A percentile compares a stretch with the other conserved stretches of the same genome.
phyloP scores from a whole-genome alignment of 1,284 basidiomycete species.

The Pulveroboletus sp. region DNA sequence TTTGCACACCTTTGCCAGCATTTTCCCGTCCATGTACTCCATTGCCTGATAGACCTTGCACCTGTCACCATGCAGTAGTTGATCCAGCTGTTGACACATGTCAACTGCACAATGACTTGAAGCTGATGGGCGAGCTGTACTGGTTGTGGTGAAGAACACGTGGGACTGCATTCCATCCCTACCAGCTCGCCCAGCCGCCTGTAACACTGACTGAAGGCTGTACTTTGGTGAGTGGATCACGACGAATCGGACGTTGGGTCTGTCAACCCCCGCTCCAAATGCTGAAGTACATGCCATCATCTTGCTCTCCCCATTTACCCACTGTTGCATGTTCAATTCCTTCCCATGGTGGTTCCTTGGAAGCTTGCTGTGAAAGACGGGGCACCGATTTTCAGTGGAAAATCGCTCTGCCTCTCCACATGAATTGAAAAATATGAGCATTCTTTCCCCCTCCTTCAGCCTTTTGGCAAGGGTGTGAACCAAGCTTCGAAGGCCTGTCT shows the following conservation, averaged over 20 bases:
- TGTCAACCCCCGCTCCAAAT: background rate
- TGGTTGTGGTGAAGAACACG: slow-evolving; percentile 1
- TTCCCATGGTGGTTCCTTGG: background rate
- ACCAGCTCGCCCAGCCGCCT: slow-evolving; percentile 2
- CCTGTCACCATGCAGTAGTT: background rate
- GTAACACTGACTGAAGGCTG: background rate
- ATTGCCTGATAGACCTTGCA: background rate
- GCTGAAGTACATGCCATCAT: slow-evolving; percentile 10
- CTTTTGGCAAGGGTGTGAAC: background rate
- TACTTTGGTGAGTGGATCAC: background rate
- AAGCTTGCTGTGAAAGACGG: slow-evolving; percentile 7
- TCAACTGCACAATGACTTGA: background rate
- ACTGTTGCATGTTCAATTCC: background rate
- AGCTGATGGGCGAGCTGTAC: background rate
- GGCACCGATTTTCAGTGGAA: background rate
- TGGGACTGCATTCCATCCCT: slow-evolving; percentile 10
- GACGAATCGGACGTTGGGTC: background rate
- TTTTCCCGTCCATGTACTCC: background rate
- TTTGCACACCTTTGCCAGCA: background rate
- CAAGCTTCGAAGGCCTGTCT: background rate
- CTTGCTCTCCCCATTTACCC: background rate
- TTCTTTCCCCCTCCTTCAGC: background rate
- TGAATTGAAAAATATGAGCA: slow-evolving; percentile 8
- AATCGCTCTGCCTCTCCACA: background rate
- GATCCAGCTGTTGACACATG: background rate